phyloP scores from a whole-genome alignment of 2,329 filamentous ascomycete genomes.

The Botryotinia narcissicola region DNA sequence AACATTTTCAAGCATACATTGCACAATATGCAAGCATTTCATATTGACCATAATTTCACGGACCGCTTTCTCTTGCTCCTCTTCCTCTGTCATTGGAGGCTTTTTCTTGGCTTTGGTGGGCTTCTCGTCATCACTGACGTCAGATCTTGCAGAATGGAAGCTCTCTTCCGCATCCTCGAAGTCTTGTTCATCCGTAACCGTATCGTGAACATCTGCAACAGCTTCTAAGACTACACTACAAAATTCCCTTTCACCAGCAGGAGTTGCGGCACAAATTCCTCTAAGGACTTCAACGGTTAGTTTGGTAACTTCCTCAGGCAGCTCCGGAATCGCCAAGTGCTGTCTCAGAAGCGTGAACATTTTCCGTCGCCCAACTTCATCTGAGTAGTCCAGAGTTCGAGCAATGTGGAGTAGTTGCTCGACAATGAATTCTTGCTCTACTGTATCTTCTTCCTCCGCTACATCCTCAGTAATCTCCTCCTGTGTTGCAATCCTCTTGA shows the following conservation, averaged over 20 bases:
- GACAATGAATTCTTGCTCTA: constrained; percentile 91
- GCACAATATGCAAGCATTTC: constrained; percentile 95
- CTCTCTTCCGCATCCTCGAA: constrained; percentile 69
- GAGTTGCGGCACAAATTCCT: constrained; percentile 74
- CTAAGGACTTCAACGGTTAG: constrained; percentile 79
- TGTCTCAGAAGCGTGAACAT: constrained; percentile 93
- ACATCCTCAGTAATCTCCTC: constrained; percentile 50
- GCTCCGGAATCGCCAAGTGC: constrained; percentile 76
- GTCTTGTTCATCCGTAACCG: constrained; percentile 69
- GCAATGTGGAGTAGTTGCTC: constrained; percentile 94
- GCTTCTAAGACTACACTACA: constrained; percentile 86
- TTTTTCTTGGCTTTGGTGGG: constrained; percentile 47
- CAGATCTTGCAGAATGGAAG: constrained; percentile 90
- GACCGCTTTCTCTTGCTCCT: constrained; percentile 71
- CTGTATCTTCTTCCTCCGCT: constrained; percentile 75
- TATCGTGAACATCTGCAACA: constrained; percentile 94
- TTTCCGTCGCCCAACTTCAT: constrained; percentile 90
- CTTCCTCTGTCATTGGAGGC: constrained; percentile 57
- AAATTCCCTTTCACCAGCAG: constrained; percentile 76
- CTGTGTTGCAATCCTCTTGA: constrained; percentile 55
- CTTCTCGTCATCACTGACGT: constrained; percentile 67
- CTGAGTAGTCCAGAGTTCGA: constrained; percentile 91
- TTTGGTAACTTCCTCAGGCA: constrained; percentile 91
- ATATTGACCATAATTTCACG: constrained; percentile 95
- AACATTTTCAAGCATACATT: constrained; percentile 96